Evolutionary conservation across 1,284 basidiomycete genomes (phyloP).

Genomic region (Sporisorium iseilematis-ciliati): DNA sequence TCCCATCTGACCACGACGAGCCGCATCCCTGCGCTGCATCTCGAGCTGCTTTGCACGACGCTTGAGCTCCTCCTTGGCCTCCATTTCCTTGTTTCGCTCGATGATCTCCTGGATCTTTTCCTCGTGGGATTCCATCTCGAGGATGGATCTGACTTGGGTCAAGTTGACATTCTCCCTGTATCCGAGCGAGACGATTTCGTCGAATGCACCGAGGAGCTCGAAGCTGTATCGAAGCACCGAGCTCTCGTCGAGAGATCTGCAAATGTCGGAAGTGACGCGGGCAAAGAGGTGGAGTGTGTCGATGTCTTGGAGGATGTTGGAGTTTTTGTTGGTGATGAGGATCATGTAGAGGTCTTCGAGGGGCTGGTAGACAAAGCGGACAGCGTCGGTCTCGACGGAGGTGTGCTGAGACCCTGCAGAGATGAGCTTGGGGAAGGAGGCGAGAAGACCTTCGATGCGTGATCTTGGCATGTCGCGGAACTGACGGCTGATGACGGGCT

Average conservation of each 20-base stretch:
- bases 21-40: slow-evolving; percentile 83
- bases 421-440: slow-evolving; percentile 97
- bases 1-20: slow-evolving; percentile 59
- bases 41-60: slow-evolving; percentile 97
- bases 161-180: slow-evolving; percentile 94
- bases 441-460: slow-evolving; percentile 92
- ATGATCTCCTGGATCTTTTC: slow-evolving; percentile 99
- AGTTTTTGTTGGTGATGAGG: slow-evolving; percentile 96
- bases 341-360: slow-evolving; percentile 98
- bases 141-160: slow-evolving; percentile 87
- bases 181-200: slow-evolving; percentile 94
- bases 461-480: slow-evolving; percentile 93
- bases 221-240: slow-evolving; percentile 94
- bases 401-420: slow-evolving; percentile 98
- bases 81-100: slow-evolving; percentile 97
- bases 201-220: slow-evolving; percentile 93
- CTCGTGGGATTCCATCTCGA: slow-evolving; percentile 99
- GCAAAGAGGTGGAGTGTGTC: slow-evolving; percentile 94
- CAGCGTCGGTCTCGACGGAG: slow-evolving; percentile 73
- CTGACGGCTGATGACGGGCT: slow-evolving; percentile 94
- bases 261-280: slow-evolving; percentile 90
- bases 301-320: slow-evolving; percentile 98
- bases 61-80: slow-evolving; percentile 99
- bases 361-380: slow-evolving; percentile 96
- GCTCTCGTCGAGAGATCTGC: slow-evolving; percentile 81